Conservation (phyloP, 2,329 filamentous ascomycete genomes). For the Neofusicoccum cordaticola region DNA sequence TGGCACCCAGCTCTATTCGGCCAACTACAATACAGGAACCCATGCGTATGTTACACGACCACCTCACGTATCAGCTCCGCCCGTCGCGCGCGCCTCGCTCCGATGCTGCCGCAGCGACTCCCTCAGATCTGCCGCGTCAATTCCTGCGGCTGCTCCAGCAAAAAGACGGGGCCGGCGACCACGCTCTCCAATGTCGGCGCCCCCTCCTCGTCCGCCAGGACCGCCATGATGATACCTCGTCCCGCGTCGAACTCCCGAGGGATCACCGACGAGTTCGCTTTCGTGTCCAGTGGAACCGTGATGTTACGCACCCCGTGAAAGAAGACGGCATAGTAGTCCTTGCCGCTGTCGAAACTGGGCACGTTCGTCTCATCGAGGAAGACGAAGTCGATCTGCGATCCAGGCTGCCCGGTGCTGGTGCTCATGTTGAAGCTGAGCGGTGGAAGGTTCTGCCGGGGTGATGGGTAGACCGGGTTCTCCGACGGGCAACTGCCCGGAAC, state of each 20-base stretch:
- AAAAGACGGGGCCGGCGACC: slow-evolving; percentile 39
- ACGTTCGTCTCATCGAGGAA: slow-evolving; percentile 31
- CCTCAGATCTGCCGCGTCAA: background rate
- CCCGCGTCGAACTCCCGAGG: slow-evolving; percentile 35
- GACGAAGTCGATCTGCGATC: slow-evolving; percentile 26
- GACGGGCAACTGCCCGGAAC: slow-evolving; percentile 31
- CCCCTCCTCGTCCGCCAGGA: slow-evolving; percentile 37
- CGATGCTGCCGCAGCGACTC: background rate
- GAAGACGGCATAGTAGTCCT: slow-evolving; percentile 42
- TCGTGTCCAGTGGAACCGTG: slow-evolving; percentile 37
- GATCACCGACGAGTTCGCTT: slow-evolving; percentile 33
- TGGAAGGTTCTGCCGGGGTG: slow-evolving; percentile 36
- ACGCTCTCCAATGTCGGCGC: slow-evolving; percentile 39
- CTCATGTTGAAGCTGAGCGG: slow-evolving; percentile 4
- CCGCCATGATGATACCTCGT: slow-evolving; percentile 37
- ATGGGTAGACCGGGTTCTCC: slow-evolving; percentile 39
- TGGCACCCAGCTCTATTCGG: background rate
- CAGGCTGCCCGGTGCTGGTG: too few species aligned
- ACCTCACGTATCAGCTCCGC: too few species aligned
- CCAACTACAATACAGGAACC: background rate
- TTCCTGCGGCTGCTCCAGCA: slow-evolving; percentile 36
- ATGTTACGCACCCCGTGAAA: slow-evolving; percentile 40
- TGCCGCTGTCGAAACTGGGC: slow-evolving; percentile 24
- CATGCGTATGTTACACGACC: background rate
- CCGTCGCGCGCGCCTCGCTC: too few species aligned